These are phyloP conservation scores for Cercis canadensis DNA, from an alignment of 306 rosid species.

Conservation along the genomic window DNA sequence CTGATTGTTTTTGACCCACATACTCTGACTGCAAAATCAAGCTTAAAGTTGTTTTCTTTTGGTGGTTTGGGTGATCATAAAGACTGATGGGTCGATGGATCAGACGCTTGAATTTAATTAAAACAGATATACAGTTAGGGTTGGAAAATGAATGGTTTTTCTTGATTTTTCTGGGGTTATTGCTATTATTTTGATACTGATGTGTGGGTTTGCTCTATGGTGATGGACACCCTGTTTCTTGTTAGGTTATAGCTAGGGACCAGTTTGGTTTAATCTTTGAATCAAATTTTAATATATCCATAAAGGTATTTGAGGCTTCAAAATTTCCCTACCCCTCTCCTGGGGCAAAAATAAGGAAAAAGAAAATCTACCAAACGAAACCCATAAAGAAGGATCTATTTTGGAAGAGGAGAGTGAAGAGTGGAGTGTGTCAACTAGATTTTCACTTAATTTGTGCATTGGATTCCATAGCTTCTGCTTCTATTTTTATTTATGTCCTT, in stretches of 20 bases:
- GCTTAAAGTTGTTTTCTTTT: too few relatives aligned
- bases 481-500: neutral
- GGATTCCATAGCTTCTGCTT: slow-evolving; percentile 29
- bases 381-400: neutral
- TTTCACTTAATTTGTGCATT: neutral
- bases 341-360: too few relatives aligned
- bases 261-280: slow-evolving; percentile 20
- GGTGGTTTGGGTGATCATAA: neutral
- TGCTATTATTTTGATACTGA: slow-evolving; percentile 36
- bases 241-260: slow-evolving; percentile 21
- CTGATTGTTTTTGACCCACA: neutral
- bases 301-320: neutral
- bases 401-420: slow-evolving; percentile 1
- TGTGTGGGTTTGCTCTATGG: slow-evolving; percentile 29
- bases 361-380: neutral
- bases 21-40: slow-evolving; percentile 5
- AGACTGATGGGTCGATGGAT: slow-evolving; percentile 22
- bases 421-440: neutral
- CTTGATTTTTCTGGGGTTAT: slow-evolving; percentile 22
- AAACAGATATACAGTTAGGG: neutral
- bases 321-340: too few relatives aligned
- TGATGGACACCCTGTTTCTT: slow-evolving; percentile 8
- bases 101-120: slow-evolving; percentile 1
- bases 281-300: neutral
- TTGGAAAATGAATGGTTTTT: slow-evolving; percentile 21